These are phyloP conservation scores for Hypsizygus ulmarius DNA, from an alignment of 1,284 basidiomycete genomes.

Conservation along the genomic window DNA sequence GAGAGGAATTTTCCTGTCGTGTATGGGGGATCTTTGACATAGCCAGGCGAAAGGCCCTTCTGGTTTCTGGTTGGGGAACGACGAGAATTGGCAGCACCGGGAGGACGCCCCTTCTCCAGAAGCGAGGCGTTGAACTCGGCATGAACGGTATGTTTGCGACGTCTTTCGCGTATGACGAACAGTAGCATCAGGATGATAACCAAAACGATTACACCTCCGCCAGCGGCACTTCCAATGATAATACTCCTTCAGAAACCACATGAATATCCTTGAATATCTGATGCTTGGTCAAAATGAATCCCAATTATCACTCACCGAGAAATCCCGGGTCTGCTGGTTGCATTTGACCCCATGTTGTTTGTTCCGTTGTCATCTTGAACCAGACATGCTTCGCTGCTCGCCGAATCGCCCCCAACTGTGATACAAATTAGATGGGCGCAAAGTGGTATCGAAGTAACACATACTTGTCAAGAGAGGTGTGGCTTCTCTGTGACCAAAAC, in stretches of 20 bases:
- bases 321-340: conserved; percentile 8
- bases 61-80: conserved; percentile 4
- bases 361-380: conserved; percentile 3
- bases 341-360: background rate
- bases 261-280: no score
- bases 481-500: conserved; percentile 29
- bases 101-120: conserved; percentile 22
- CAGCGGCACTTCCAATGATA: conserved; percentile 44
- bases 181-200: conserved; percentile 41
- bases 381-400: conserved; percentile 25
- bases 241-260: conserved; percentile 28
- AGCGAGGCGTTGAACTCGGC: conserved; percentile 24
- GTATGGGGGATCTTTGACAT: conserved; percentile 33
- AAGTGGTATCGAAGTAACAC: conserved; percentile 9
- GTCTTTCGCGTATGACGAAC: conserved; percentile 43
- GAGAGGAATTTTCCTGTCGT: conserved; percentile 29
- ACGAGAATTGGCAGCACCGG: conserved; percentile 3
- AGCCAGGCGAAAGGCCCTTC: conserved; percentile 12
- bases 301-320: conserved; percentile 22
- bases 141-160: conserved; percentile 24
- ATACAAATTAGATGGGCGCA: background rate
- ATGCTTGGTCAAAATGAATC: background rate
- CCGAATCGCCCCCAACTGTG: conserved; percentile 29
- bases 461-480: conserved; percentile 35
- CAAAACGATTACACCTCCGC: conserved; percentile 37